Evolutionary conservation across 2,329 filamentous ascomycete species (phyloP).

Genomic region (Monilinia laxa): DNA sequence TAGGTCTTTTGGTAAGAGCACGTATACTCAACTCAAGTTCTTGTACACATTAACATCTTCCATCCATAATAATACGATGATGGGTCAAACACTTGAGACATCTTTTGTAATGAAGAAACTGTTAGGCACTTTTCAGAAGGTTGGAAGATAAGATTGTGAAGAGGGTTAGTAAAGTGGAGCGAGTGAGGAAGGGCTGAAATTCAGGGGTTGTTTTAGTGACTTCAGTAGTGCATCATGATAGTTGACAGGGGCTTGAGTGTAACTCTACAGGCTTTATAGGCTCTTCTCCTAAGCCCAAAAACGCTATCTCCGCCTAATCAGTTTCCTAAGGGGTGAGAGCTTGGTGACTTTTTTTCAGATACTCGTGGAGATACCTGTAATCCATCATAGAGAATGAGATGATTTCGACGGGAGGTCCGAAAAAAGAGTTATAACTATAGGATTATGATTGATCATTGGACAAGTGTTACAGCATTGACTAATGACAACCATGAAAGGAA

Average conservation of each 20-base stretch:
- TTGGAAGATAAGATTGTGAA: not conserved
- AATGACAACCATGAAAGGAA: not conserved
- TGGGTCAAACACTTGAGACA: not conserved
- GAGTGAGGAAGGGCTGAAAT: not conserved
- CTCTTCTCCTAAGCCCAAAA: conserved; percentile 18
- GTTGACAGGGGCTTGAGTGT: conserved; percentile 2
- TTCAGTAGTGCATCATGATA: conserved; percentile 8
- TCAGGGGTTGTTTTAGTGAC: not conserved
- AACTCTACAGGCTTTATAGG: not conserved
- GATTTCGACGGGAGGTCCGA: not conserved
- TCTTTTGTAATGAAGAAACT: not conserved
- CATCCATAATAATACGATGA: not conserved
- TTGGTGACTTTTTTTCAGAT: conserved; percentile 5
- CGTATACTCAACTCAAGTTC: not conserved
- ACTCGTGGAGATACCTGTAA: not conserved
- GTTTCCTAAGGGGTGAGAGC: conserved; percentile 6
- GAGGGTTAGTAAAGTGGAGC: not conserved
- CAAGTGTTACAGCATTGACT: not conserved
- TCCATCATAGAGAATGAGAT: not conserved
- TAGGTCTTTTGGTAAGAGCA: not conserved
- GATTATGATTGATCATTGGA: not conserved
- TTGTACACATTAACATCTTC: not conserved
- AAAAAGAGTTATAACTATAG: not conserved
- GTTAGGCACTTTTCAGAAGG: not conserved
- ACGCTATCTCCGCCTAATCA: conserved; percentile 13